Evolutionary conservation across 176 grass and related monocot species (phyloP).

Genomic region (Hordeum vulgare): MorexV3_pseudomolecules_assembly NC_058518.1:508228413-508228912

Average conservation of each 20-base stretch:
- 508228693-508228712: slow-evolving; percentile 32
- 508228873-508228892: neutral
- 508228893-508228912: neutral
- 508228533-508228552: neutral
- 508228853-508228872: neutral
- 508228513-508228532: slow-evolving; percentile 27
- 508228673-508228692: slow-evolving; percentile 47
- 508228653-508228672: slow-evolving; percentile 65
- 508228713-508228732: neutral
- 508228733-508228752: slow-evolving; percentile 46
- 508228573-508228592: neutral
- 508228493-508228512: slow-evolving; percentile 1
- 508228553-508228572: neutral
- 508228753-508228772: neutral
- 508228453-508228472: slow-evolving; percentile 48
- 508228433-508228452: slow-evolving; percentile 38
- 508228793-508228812: neutral
- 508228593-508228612: slow-evolving; percentile 17
- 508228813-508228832: neutral
- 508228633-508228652: slow-evolving; percentile 53
- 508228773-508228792: neutral
- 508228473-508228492: slow-evolving; percentile 48
- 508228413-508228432: slow-evolving; percentile 66
- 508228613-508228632: slow-evolving; percentile 8
- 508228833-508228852: neutral